Evolutionary conservation across 768 basidiomycete genomes (phyloP), one percentile per base, ranked within the genome.

Genomic region (Favolaschia claudopus): DNA sequence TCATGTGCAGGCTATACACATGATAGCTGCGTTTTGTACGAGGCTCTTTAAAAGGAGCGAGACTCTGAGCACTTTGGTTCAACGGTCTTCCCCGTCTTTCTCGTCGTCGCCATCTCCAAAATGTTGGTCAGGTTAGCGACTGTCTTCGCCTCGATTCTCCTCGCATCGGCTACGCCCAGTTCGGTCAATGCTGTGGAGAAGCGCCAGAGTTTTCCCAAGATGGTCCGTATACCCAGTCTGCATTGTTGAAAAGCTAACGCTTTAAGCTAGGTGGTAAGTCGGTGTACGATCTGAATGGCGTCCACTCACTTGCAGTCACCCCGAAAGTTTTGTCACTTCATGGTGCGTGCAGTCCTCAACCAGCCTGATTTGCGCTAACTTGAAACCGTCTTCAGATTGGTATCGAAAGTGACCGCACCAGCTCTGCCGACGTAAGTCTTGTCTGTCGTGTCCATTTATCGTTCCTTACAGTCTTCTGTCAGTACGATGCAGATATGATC

Each of bases 401-500:
- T 29, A 64, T 64, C 34, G 62, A 59, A 27, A 55, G 53, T 32
- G 55, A 64, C 22, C 57, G 62, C 19, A 55, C 44, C 19, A 51
- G 48, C 38, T 46, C 58, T 39, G 47, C 58, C 25, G 62, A 60
- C 40, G 57, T 58, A 37, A 13, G 57, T 58, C 2, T n/a, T 22
- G n/a, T 19, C 20, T 24, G 29, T 27, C 25, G 17, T 15, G 1
- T 31, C 32, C 12, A 15, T 28, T 13, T 19, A 7, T 25, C 13
- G n/a, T 37, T 24, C 8, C 43, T 44, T 15, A 50, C 10, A 28
- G 39, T 31, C 13, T n/a, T n/a, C 25, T 20, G 24, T 14, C 13
- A 58, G 57, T 64, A 59, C 22, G 62, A 64, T 27, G 37, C 37
- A 13, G 62, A 64, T 27, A 64, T 64, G 62, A 20, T 33, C 8